phyloP scores from a whole-genome alignment of 2,329 filamentous ascomycete species.

The Fonsecaea pugnacius region DNA sequence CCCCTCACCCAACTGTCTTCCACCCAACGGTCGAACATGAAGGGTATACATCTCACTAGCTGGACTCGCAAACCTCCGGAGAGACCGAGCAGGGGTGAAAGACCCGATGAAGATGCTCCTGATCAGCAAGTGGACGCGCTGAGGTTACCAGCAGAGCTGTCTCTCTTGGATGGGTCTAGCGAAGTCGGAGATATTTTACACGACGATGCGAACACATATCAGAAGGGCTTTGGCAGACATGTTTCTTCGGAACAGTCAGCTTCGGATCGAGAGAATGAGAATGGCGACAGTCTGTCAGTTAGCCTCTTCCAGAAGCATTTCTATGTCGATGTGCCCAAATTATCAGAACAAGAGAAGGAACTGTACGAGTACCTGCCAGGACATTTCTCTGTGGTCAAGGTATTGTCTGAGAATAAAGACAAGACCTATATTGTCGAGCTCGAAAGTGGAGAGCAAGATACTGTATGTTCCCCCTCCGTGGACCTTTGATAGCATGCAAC shows the following conservation, averaged over 20 bases:
- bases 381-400: conserved; percentile 43
- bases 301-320: conserved; percentile 23
- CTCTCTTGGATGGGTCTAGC: conserved; percentile 10
- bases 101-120: neutral
- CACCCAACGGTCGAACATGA: neutral
- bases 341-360: conserved; percentile 41
- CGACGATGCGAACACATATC: conserved; percentile 1
- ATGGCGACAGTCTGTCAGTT: neutral
- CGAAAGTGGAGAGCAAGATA: conserved; percentile 44
- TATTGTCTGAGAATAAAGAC: conserved; percentile 40
- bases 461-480: conserved; percentile 38
- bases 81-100: neutral
- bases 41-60: conserved; percentile 25
- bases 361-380: conserved; percentile 48
- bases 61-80: conserved; percentile 34
- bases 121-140: neutral
- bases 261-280: neutral
- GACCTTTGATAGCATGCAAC: neutral
- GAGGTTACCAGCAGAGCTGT: conserved; percentile 1
- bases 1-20: neutral
- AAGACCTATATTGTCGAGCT: conserved; percentile 43
- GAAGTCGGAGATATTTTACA: conserved; percentile 27
- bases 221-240: neutral
- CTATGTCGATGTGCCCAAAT: conserved; percentile 42
- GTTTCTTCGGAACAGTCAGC: neutral